These are phyloP conservation scores for Hypoxylon crocopeplum DNA, from an alignment of 495 filamentous ascomycete species.

Conservation along the genomic window DNA sequence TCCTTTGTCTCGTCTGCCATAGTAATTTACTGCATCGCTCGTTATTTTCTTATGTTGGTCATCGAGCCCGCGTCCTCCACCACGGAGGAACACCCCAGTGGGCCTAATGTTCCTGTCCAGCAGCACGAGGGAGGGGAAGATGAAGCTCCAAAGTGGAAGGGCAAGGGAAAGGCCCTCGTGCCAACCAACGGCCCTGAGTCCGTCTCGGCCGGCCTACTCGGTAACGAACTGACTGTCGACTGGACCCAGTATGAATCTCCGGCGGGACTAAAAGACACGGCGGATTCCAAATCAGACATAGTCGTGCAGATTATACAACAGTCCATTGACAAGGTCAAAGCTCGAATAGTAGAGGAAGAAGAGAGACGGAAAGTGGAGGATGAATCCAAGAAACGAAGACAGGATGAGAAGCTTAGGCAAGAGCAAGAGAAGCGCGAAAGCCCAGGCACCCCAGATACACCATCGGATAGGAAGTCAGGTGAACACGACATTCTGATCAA, in stretches of 20 bases:
- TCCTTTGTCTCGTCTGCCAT: neutral
- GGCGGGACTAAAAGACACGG: slow-evolving; percentile 32
- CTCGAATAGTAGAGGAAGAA: slow-evolving; percentile 39
- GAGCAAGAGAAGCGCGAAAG: slow-evolving; percentile 14
- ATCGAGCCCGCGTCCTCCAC: slow-evolving; percentile 17
- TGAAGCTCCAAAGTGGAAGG: slow-evolving; percentile 22
- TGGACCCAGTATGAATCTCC: slow-evolving; percentile 47
- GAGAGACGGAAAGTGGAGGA: slow-evolving; percentile 19
- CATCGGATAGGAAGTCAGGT: neutral
- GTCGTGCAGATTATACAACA: slow-evolving; percentile 38
- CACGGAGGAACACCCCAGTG: slow-evolving; percentile 8
- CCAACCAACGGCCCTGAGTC: neutral
- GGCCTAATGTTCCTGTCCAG: neutral
- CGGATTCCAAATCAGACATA: slow-evolving; percentile 35
- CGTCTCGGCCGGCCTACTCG: neutral
- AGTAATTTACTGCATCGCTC: neutral
- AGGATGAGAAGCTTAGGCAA: slow-evolving; percentile 19
- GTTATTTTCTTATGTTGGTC: slow-evolving; percentile 25
- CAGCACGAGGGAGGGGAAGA: neutral
- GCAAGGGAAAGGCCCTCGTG: slow-evolving; percentile 30
- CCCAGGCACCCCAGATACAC: neutral
- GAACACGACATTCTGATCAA: neutral
- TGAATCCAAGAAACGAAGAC: slow-evolving; percentile 9
- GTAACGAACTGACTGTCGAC: slow-evolving; percentile 27
- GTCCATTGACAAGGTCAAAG: slow-evolving; percentile 44